Percentiles rank a stretch among this genome's conserved stretches.
These are phyloP conservation scores for Artemisia tridentata DNA, from an alignment of 129 eudicot genomes.

Conservation along the genomic window DNA sequence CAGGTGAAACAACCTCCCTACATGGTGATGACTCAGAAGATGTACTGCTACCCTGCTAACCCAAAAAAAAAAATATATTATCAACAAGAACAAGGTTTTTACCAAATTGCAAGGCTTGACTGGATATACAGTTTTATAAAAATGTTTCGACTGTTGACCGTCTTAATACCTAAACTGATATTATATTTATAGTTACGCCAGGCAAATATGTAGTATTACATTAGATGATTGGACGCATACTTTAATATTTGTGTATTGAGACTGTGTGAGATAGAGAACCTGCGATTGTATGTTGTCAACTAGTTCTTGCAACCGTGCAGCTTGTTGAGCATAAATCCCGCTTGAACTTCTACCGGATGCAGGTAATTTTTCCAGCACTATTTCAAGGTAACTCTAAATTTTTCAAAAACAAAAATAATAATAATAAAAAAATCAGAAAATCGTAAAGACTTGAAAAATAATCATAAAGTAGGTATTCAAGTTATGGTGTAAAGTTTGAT, in stretches of 20 bases:
- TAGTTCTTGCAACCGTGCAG: constrained; percentile 90
- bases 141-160: too few species aligned
- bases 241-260: too few species aligned
- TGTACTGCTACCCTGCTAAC: constrained; percentile 73
- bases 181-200: neutral
- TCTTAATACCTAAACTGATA: neutral
- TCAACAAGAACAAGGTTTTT: neutral
- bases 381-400: constrained; percentile 82
- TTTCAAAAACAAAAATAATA: neutral
- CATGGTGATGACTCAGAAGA: constrained; percentile 85
- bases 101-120: neutral
- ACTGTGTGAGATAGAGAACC: constrained; percentile 34
- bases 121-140: too few species aligned
- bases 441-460: neutral
- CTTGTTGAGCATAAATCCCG: constrained; percentile 82
- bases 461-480: neutral
- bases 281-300: constrained; percentile 87
- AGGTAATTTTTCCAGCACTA: constrained; percentile 83
- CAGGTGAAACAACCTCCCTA: constrained; percentile 65
- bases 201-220: too few species aligned
- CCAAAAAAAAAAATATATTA: constrained; percentile 9
- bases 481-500: neutral
- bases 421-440: neutral
- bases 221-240: too few species aligned
- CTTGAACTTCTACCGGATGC: constrained; percentile 66